Base-by-base conservation (phyloP, 805 yeast genomes). In the Starmerella floris region DNA sequence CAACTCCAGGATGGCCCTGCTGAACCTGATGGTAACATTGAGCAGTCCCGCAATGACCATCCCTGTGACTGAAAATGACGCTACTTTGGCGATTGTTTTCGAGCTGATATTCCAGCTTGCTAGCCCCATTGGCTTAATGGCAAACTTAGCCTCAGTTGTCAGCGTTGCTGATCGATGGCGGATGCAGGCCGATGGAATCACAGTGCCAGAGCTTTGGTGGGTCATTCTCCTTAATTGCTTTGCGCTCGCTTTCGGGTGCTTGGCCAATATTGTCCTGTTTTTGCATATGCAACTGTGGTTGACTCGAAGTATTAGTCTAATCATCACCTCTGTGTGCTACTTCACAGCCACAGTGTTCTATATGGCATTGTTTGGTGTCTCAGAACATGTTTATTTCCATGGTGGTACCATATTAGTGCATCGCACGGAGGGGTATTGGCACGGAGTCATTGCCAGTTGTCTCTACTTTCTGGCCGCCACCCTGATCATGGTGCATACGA, bases 391-490 rank as follows among this genome's bases (percentile, higher is more conserved):
- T 2, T 62, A 62, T 40, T 58, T 62, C 37, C 23, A 27, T 16
- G 35, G 55, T 33, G 21, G 16, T 6, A 55, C 35, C 8, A 52
- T 39, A 2, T 54, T 30, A 49, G 56, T 51, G 41, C 20, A 31
- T 4, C 60, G 65, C 13, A 64, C 83, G 0, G 78, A 74, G 49
- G 94, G 93, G 2, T 84, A 72, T 56, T 84, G 87, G 85, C 79
- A 69, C 58, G 94, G 84, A 0, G 72, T 73, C 0, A 61, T 79
- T 46, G 81, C 94, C 0, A 68, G 74, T 3, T 62, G 68, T 1
- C 60, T 82, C 22, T 83, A 85, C 58, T 69, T 73, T 45, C 36
- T 63, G 5, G 79, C 87, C 50, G 67, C 77, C 3, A 17, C 66
- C 1, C 57, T 76, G 15, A 63, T 83, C 35, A 42, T 67, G 1